These are phyloP conservation scores for Elaeis oleifera DNA, from an alignment of 202 grass and related monocot species.

Conservation along the genomic window DNA sequence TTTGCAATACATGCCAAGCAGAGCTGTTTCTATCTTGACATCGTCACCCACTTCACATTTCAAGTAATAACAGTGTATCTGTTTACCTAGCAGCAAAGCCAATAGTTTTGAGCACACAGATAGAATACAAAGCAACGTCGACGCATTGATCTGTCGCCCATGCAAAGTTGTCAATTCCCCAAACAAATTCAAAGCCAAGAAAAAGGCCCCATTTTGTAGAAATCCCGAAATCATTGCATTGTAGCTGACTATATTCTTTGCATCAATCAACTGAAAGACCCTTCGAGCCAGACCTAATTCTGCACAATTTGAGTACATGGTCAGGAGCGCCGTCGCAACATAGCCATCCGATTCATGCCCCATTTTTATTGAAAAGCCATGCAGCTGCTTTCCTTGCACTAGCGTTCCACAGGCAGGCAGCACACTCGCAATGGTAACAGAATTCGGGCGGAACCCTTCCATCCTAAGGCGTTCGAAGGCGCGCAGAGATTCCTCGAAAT, in stretches of 20 bases:
- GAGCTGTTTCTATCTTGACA: conserved; percentile 27
- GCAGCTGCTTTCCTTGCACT: conserved; percentile 23
- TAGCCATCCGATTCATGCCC: conserved; percentile 23
- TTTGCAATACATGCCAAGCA: conserved; percentile 33
- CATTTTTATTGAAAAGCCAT: conserved; percentile 20
- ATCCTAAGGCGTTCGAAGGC: background rate
- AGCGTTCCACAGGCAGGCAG: conserved; percentile 11
- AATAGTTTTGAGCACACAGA: conserved; percentile 22
- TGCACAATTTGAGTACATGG: conserved; percentile 20
- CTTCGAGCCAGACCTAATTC: conserved; percentile 8
- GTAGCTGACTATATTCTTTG: conserved; percentile 29
- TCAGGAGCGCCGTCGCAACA: conserved; percentile 26
- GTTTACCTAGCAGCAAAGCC: conserved; percentile 13
- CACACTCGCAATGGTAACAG: conserved; percentile 22
- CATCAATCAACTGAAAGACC: conserved; percentile 17
- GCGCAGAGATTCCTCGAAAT: background rate
- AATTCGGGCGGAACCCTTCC: conserved; percentile 15
- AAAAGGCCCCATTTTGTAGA: conserved; percentile 9
- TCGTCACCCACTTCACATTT: conserved; percentile 7
- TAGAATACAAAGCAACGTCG: conserved; percentile 28
- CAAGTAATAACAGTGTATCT: conserved; percentile 28
- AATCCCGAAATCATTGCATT: conserved; percentile 39
- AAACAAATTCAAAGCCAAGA: conserved; percentile 21
- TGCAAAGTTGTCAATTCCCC: conserved; percentile 6
- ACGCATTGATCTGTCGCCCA: conserved; percentile 13